Evolutionary conservation across 2,329 filamentous ascomycete species (phyloP).

Genomic region (Sordariomycetes sp.): DNA sequence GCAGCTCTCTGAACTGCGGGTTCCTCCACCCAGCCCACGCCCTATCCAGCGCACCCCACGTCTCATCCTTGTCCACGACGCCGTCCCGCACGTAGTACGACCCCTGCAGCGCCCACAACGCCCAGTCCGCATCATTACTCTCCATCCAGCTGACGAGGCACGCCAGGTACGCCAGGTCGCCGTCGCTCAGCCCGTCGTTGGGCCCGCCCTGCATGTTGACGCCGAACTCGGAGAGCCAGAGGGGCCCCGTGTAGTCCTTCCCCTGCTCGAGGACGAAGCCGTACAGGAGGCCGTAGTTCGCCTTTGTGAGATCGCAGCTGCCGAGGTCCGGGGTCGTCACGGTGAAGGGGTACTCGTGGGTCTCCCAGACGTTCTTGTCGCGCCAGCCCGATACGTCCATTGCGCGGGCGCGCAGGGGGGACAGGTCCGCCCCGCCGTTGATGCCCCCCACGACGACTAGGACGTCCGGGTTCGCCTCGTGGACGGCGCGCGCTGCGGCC

Average conservation of each 20-base stretch:
- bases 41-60: slow-evolving; percentile 33
- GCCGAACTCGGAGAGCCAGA: slow-evolving; percentile 48
- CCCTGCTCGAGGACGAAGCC: slow-evolving; percentile 38
- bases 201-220: slow-evolving; percentile 31
- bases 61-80: slow-evolving; percentile 34
- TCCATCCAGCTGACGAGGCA: slow-evolving; percentile 39
- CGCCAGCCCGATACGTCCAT: slow-evolving; percentile 31
- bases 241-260: slow-evolving; percentile 32
- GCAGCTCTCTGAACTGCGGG: slow-evolving; percentile 16
- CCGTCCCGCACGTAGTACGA: slow-evolving; percentile 44
- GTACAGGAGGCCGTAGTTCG: slow-evolving; percentile 29
- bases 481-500: slow-evolving; percentile 32
- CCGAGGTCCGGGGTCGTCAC: slow-evolving; percentile 27
- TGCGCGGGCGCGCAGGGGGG: slow-evolving; percentile 19
- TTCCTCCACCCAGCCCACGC: slow-evolving; percentile 25
- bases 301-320: slow-evolving; percentile 27
- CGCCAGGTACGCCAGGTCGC: slow-evolving; percentile 31
- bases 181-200: slow-evolving; percentile 25
- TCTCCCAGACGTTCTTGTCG: slow-evolving; percentile 45
- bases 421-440: slow-evolving; percentile 38
- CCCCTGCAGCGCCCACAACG: slow-evolving; percentile 43
- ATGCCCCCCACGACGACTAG: slow-evolving; percentile 41
- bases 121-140: slow-evolving; percentile 45
- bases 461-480: slow-evolving; percentile 34
- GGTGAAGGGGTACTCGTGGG: slow-evolving; percentile 44